Percentiles rank a stretch among this genome's conserved stretches.
Conservation (phyloP, 2,329 filamentous ascomycete genomes). For the Diaporthe sp. region DNA sequence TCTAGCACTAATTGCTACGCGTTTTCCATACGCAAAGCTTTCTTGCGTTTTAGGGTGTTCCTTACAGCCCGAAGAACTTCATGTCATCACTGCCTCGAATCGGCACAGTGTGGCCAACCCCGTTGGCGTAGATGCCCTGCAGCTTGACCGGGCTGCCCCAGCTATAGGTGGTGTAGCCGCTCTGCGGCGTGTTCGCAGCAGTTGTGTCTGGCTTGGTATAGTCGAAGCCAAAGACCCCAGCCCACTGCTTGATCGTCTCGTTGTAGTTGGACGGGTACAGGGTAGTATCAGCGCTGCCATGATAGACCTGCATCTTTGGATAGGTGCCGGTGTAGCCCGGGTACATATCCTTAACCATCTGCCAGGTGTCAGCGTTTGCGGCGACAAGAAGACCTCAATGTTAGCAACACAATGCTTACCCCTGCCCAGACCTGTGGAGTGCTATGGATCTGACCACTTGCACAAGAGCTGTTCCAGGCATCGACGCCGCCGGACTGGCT, state of each 20-base stretch:
- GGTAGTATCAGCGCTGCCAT: constrained; percentile 58
- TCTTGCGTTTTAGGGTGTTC: background rate
- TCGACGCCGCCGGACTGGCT: constrained; percentile 50
- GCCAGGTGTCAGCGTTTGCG: constrained; percentile 40
- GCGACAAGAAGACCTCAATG: background rate
- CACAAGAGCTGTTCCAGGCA: constrained; percentile 69
- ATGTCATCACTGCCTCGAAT: constrained; percentile 48
- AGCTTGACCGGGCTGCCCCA: constrained; percentile 52
- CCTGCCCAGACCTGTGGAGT: constrained; percentile 58
- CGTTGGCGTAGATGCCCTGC: constrained; percentile 52
- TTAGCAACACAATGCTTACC: background rate
- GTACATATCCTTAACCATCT: constrained; percentile 61
- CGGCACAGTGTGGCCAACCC: constrained; percentile 48
- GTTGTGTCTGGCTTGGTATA: constrained; percentile 42
- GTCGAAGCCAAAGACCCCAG: constrained; percentile 54
- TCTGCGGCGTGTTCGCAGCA: constrained; percentile 52
- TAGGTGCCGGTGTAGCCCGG: constrained; percentile 61
- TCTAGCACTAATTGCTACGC: background rate
- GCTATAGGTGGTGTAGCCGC: constrained; percentile 55
- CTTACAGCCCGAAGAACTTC: constrained; percentile 51
- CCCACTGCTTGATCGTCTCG: constrained; percentile 62
- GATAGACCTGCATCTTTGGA: constrained; percentile 59
- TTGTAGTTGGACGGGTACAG: constrained; percentile 55
- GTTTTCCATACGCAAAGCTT: background rate
- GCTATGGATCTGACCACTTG: constrained; percentile 61